phyloP scores from a whole-genome alignment of 768 basidiomycete species.

The Gymnopilus junonius region DNA sequence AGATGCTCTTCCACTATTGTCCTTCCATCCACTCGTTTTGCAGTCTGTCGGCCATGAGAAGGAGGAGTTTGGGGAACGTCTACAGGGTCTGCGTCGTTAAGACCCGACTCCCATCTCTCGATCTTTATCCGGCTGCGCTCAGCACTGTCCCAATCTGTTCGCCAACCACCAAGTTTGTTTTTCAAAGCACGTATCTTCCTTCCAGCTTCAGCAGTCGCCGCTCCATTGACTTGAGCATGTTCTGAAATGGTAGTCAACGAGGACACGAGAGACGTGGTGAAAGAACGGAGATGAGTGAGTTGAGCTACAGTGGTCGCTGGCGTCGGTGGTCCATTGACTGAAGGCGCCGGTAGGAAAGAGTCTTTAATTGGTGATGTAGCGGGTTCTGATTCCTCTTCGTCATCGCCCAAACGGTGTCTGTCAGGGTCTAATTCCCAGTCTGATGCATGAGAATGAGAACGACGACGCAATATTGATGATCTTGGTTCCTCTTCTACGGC shows the following conservation, averaged over 20 bases:
- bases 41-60: slow-evolving; percentile 32
- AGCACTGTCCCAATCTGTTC: slow-evolving; percentile 83
- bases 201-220: slow-evolving; percentile 83
- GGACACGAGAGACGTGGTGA: slow-evolving; percentile 74
- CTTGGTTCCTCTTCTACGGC: slow-evolving; percentile 34
- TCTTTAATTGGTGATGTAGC: slow-evolving; percentile 58
- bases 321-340: slow-evolving; percentile 55
- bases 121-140: slow-evolving; percentile 78
- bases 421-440: slow-evolving; percentile 71
- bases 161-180: slow-evolving; percentile 82
- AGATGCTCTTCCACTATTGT: slow-evolving; percentile 79
- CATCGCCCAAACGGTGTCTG: slow-evolving; percentile 49
- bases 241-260: slow-evolving; percentile 82
- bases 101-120: slow-evolving; percentile 79
- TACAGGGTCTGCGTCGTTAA: slow-evolving; percentile 44
- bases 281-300: slow-evolving; percentile 70
- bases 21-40: slow-evolving; percentile 67
- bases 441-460: slow-evolving; percentile 34
- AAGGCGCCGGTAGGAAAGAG: slow-evolving; percentile 57
- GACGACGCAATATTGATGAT: slow-evolving; percentile 21
- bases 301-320: slow-evolving; percentile 65
- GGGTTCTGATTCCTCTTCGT: slow-evolving; percentile 49
- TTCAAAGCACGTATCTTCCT: slow-evolving; percentile 85
- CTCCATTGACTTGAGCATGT: slow-evolving; percentile 87
- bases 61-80: slow-evolving; percentile 27